Evolutionary conservation across 2,329 filamentous ascomycete species (phyloP).

Genomic region (Sphaerostilbella broomeana): DNA sequence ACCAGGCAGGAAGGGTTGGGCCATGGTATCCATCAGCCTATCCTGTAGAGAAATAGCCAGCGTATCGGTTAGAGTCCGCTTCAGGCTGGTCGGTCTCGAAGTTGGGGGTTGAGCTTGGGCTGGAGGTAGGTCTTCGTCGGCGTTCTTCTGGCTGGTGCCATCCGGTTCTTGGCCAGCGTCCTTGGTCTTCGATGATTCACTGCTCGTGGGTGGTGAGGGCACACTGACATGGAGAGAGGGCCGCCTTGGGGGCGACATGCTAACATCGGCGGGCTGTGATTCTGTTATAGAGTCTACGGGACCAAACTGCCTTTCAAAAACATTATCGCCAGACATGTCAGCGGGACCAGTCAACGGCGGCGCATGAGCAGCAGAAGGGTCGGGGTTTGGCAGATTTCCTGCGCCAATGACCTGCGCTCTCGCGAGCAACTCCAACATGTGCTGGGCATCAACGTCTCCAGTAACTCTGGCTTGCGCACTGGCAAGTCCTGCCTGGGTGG

Average conservation of each 20-base stretch:
- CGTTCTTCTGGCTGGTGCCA: constrained; percentile 47
- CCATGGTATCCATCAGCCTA: constrained; percentile 77
- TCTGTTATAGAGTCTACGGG: constrained; percentile 48
- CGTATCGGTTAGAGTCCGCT: constrained; percentile 83
- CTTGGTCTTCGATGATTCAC: constrained; percentile 13
- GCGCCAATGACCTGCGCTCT: constrained; percentile 72
- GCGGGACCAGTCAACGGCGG: constrained; percentile 76
- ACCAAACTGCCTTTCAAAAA: constrained; percentile 79
- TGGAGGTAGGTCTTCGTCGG: constrained; percentile 49
- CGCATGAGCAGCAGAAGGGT: constrained; percentile 32
- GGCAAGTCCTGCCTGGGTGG: constrained; percentile 66
- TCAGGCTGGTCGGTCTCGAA: constrained; percentile 61
- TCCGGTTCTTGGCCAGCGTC: constrained; percentile 34
- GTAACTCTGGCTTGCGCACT: constrained; percentile 76
- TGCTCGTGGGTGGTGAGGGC: constrained; percentile 11
- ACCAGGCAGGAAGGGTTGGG: constrained; percentile 65
- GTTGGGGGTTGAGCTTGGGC: constrained; percentile 46
- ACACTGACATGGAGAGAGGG: constrained; percentile 15
- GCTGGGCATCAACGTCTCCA: constrained; percentile 81
- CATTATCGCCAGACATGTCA: constrained; percentile 63
- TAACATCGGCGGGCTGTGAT: constrained; percentile 29
- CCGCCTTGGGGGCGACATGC: constrained; percentile 27
- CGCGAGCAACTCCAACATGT: constrained; percentile 82
- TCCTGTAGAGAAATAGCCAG: constrained; percentile 68
- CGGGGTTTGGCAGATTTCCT: constrained; percentile 50